Base-by-base conservation (phyloP, 192 early-diverging fungal species). In the Kickxella alabastrina region DNA sequence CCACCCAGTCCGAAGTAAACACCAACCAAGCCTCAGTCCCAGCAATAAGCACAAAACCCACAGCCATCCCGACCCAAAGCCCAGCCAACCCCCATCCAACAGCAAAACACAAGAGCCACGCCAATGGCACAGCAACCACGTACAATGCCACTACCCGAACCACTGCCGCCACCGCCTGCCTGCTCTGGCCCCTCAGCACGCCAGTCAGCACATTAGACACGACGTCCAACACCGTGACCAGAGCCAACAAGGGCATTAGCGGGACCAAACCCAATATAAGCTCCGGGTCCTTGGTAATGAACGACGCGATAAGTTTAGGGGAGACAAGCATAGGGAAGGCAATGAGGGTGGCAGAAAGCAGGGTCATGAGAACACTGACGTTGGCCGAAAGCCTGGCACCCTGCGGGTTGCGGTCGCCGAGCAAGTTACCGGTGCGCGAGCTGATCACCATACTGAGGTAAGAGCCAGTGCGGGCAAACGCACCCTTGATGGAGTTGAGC, bases 341-440 rank as follows among this genome's bases (percentile, higher is more conserved):
- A n/a, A 76, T 9, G 3, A 57, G 13, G 3, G 32, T 19, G 4
- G 66, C 53, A n/a, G 46, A 42, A 0, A 79, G 55, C 17, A 84
- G 60, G 1, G 73, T 54, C 43, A 90, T 65, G 14, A 76, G 70
- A 6, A 77, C 53, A 25, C 69, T 65, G 23, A 80, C 56, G 2
- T 84, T 62, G 31, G 79, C 52, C 0, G 66, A 64, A 0, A 75
- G 43, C 3, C 43, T 25, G 3, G 71, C 59, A 6, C n/a, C 32
- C 24, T 49, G 36, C 6, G 80, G 61, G 8, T 78, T 70, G 13
- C 56, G 69, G 21, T 81, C 83, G 8, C 89, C 89, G 2, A 89
- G 65, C 9, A 89, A 62, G 40, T 87, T 85, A 44, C 88, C 93
- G 23, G 95, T 85, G 9, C 95, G 75, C 39, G 87, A 91, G 8